phyloP scores from a whole-genome alignment of 208 protist species.

The Leptomonas seymouri region DNA sequence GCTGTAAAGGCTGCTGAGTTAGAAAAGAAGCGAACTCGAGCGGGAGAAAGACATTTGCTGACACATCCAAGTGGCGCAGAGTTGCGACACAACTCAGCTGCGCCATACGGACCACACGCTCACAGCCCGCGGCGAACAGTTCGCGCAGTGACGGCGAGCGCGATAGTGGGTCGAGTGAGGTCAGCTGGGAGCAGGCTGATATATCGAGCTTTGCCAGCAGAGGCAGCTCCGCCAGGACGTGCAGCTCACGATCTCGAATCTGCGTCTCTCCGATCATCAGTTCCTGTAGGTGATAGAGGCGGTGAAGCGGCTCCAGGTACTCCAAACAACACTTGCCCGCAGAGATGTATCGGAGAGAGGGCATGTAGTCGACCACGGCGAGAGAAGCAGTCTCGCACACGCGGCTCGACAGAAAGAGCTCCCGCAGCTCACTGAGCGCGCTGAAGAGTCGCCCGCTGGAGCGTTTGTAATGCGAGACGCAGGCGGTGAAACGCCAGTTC shows the following conservation, averaged over 20 bases:
- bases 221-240: slow-evolving; percentile 38
- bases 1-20: neutral
- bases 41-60: slow-evolving; percentile 30
- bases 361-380: slow-evolving; percentile 33
- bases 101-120: slow-evolving; percentile 27
- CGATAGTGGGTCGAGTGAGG: slow-evolving; percentile 38
- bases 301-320: slow-evolving; percentile 34
- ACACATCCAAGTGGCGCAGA: slow-evolving; percentile 32
- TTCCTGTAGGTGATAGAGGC: slow-evolving; percentile 29
- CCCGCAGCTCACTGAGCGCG: slow-evolving; percentile 16
- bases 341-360: slow-evolving; percentile 30
- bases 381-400: slow-evolving; percentile 28
- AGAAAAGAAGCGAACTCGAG: slow-evolving; percentile 29
- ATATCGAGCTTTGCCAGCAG: slow-evolving; percentile 37
- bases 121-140: slow-evolving; percentile 28
- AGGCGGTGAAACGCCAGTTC: slow-evolving; percentile 17
- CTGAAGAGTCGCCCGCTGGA: slow-evolving; percentile 10
- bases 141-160: slow-evolving; percentile 15
- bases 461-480: slow-evolving; percentile 13
- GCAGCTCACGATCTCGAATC: slow-evolving; percentile 49
- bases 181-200: slow-evolving; percentile 44
- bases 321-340: slow-evolving; percentile 23
- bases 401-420: slow-evolving; percentile 28
- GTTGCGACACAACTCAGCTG: slow-evolving; percentile 22
- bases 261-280: slow-evolving; percentile 35